Percentiles rank a stretch among this genome's conserved stretches.
These are phyloP conservation scores for Salix dunnii DNA, from an alignment of 345 rosid genomes.

Conservation along the genomic window DNA sequence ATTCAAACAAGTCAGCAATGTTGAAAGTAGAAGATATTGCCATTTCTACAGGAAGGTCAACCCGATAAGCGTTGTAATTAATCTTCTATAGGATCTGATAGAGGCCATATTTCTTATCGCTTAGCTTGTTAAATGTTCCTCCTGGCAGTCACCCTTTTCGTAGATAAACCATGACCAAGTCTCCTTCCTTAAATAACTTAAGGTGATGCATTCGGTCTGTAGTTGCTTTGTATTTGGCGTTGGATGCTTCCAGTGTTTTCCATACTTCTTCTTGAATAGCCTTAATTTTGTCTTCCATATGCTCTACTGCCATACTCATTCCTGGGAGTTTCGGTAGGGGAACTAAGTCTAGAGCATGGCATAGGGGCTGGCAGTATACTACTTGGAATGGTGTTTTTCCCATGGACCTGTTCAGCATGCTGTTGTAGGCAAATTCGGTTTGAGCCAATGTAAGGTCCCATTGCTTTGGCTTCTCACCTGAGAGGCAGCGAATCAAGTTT, in stretches of 20 bases:
- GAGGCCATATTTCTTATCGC: too few species aligned
- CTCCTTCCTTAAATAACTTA: too few species aligned
- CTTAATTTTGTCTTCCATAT: neutral
- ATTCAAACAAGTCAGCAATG: too few species aligned
- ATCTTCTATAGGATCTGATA: too few species aligned
- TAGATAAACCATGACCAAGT: too few species aligned
- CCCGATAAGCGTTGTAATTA: too few species aligned
- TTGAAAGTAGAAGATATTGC: too few species aligned
- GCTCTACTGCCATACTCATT: neutral
- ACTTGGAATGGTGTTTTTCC: neutral
- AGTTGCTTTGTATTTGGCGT: neutral
- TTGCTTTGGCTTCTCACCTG: neutral
- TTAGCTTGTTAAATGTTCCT: too few species aligned
- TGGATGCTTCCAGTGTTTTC: neutral
- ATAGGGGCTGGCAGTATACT: neutral
- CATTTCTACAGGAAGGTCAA: too few species aligned
- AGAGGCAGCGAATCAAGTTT: neutral
- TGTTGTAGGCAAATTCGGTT: too few species aligned
- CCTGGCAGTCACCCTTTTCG: rapidly evolving
- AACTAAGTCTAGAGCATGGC: neutral
- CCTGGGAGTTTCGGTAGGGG: neutral
- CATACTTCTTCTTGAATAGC: neutral
- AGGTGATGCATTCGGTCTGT: rapidly evolving
- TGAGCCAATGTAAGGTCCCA: too few species aligned
- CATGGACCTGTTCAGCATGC: neutral